Percentiles rank a stretch among this genome's conserved stretches.
Evolutionary conservation across 2,329 filamentous ascomycete genomes (phyloP).

Genomic region (Curvularia sp.): DNA sequence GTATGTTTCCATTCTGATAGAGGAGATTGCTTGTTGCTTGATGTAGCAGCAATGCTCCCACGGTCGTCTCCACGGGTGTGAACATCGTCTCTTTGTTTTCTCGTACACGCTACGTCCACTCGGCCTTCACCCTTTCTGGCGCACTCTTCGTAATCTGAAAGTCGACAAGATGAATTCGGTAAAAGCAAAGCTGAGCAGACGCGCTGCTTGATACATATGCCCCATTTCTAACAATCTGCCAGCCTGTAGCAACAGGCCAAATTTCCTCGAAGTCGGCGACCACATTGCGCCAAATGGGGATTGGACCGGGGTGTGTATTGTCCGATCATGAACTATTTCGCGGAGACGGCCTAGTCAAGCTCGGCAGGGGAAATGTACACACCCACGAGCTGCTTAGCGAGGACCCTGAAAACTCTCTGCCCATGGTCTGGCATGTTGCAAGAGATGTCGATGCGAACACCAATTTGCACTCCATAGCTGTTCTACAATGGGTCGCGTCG

Average conservation of each 20-base stretch:
- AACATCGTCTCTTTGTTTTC: constrained; percentile 52
- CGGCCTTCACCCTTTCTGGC: neutral
- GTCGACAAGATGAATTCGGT: neutral
- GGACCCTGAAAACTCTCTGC: constrained; percentile 22
- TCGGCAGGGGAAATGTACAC: constrained; percentile 17
- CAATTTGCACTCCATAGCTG: neutral
- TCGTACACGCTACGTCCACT: neutral
- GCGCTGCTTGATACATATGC: neutral
- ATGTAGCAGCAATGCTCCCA: constrained; percentile 60
- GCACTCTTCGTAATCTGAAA: constrained; percentile 6
- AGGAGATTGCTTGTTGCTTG: constrained; percentile 59
- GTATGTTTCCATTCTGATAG: constrained; percentile 59
- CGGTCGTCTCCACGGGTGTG: constrained; percentile 59
- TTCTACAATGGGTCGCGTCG: neutral
- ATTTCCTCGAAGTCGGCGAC: constrained; percentile 29
- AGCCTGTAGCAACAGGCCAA: constrained; percentile 22
- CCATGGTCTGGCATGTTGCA: constrained; percentile 4
- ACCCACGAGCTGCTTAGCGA: constrained; percentile 21
- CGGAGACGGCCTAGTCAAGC: constrained; percentile 19
- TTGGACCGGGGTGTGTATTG: constrained; percentile 19
- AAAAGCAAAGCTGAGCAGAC: neutral
- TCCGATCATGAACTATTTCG: constrained; percentile 3
- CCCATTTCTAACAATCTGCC: constrained; percentile 9
- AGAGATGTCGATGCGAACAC: neutral
- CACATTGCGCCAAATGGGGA: constrained; percentile 15